These are phyloP conservation scores for Kwoniella botswanensis DNA, from an alignment of 768 basidiomycete species.

Conservation along the genomic window DNA sequence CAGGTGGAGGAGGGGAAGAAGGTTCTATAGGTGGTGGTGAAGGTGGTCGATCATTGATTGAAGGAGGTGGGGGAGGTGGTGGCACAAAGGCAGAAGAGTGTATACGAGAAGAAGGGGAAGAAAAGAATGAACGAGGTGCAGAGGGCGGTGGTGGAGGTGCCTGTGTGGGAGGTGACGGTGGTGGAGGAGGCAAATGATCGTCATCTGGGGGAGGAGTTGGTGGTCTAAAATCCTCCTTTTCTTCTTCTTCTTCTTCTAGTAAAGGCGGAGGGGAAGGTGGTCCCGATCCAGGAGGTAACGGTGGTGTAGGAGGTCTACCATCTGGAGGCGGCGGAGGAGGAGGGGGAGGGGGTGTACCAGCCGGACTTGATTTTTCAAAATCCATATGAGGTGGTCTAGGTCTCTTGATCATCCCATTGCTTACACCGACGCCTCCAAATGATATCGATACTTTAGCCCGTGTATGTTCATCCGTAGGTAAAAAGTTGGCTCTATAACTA, in stretches of 20 bases:
- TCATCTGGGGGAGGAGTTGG: conserved; percentile 33
- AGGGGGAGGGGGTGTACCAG: background rate
- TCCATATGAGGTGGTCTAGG: conserved; percentile 24
- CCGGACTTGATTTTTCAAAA: conserved; percentile 12
- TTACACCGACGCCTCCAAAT: background rate
- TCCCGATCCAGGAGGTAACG: conserved; percentile 6
- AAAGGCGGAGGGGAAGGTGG: conserved; percentile 1
- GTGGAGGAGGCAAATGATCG: conserved; percentile 20
- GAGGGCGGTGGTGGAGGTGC: conserved; percentile 7
- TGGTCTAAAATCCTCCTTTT: background rate
- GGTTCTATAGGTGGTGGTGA: conserved; percentile 35
- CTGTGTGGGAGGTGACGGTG: conserved; percentile 7
- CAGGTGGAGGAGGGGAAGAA: conserved; percentile 31
- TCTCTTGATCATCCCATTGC: conserved; percentile 3
- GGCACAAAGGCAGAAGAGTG: background rate
- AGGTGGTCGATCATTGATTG: conserved; percentile 16
- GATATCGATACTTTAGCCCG: conserved; percentile 25
- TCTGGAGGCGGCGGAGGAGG: conserved; percentile 13
- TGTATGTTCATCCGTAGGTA: conserved; percentile 1
- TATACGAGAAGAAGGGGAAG: background rate
- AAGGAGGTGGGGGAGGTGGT: conserved; percentile 19
- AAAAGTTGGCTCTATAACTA: conserved; percentile 15
- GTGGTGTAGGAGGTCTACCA: conserved; percentile 10
- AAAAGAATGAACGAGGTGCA: conserved; percentile 6
- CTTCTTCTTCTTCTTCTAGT: background rate